Conservation (phyloP, 805 yeast genomes). For the Jamesozyma piceae region DNA sequence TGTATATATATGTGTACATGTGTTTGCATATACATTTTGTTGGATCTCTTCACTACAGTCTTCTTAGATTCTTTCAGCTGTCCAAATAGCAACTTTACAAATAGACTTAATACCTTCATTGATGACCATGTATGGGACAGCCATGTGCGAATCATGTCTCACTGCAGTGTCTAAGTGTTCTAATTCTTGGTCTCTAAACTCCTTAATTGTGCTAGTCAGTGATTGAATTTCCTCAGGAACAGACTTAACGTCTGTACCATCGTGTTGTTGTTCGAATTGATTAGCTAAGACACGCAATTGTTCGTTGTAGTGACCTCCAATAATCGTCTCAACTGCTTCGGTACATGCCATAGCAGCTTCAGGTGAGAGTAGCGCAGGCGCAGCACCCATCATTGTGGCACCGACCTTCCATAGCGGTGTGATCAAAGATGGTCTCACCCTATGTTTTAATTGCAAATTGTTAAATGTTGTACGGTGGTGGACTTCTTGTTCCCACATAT, state of each 20-base stretch:
- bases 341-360: constrained; percentile 99
- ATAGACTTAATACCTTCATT: constrained; percentile 80
- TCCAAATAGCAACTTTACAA: constrained; percentile 81
- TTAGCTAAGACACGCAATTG: constrained; percentile 72
- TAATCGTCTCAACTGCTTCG: constrained; percentile 96
- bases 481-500: constrained; percentile 98
- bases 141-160: constrained; percentile 82
- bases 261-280: constrained; percentile 39
- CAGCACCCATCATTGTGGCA: constrained; percentile 76
- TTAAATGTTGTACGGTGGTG: constrained; percentile 86
- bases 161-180: constrained; percentile 94
- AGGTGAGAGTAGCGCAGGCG: constrained; percentile 77
- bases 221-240: constrained; percentile 43
- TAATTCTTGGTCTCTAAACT: constrained; percentile 86
- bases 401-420: constrained; percentile 94
- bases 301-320: constrained; percentile 89
- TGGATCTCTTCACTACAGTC: no score
- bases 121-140: constrained; percentile 81
- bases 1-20: no score
- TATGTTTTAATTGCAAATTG: constrained; percentile 55
- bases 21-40: no score
- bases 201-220: constrained; percentile 54
- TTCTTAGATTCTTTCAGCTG: constrained; percentile 75
- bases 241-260: constrained; percentile 14
- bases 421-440: constrained; percentile 84